Evolutionary conservation across 768 basidiomycete species (phyloP), one percentile per base, ranked within the genome.

Genomic region (Mycena polygramma): DNA sequence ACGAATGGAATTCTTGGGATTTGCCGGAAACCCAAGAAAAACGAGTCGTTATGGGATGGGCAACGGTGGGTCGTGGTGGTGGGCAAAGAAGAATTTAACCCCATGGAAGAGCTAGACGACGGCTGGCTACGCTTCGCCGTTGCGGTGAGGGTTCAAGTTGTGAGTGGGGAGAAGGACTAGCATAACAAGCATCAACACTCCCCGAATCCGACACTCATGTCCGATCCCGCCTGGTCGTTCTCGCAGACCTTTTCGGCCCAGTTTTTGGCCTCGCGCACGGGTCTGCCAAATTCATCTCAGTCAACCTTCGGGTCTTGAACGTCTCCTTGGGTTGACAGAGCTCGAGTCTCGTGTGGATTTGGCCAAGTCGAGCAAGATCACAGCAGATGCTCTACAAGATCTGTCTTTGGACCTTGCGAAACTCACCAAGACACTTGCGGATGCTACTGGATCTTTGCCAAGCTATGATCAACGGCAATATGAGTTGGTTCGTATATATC

Each of bases 401-500:
- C 71, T 92, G 10, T 81, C 89, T 4, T 69, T 82, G 11, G 87
- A 88, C 49, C 78, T 91, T 22, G 86, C 90, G 5, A 88, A 86
- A 68, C 78, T 94, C 52, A 83, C 88, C 52, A 94, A 91, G 74
- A 83, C 82, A 26, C 83, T 95, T 20, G 82, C 85, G 8, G 91
- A 90, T 76, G 92, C 91, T 7, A 89, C 87, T 11, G 85, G 86
- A 9, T 88, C 86, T 66, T 80, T 95, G 53, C 91, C 93, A 6
- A 82, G 86, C 46, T 94, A 93, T 75, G 92, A 94, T 78, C 93
- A 92, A 75, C 86, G 90, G 63, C 90, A 90, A 75, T 92, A 86
- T 75, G 91, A 92, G 77, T 80, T 83, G 74, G 93, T 94, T 73
- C 63, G 89, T 82, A 30, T 82, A 30, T 61, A 52, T 26, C 39